Base-by-base conservation (phyloP, 139 green algal genomes). In the Desmodesmus armatus region DNA sequence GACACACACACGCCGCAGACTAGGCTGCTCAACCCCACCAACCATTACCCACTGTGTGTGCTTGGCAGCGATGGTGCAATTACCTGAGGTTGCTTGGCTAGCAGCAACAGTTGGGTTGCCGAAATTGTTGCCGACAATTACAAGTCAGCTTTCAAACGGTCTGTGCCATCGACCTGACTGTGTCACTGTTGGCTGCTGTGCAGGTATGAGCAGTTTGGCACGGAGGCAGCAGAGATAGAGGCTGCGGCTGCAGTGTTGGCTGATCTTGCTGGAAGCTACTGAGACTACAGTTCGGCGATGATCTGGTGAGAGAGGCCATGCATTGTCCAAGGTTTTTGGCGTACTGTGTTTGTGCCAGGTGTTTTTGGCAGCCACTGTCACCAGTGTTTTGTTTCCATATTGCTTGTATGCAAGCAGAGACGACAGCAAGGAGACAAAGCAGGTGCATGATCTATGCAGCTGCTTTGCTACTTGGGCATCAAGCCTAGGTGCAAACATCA, bases 131-230 rank as follows among this genome's bases (percentile, higher is more conserved):
- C 29, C 2, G 47, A 21, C 47, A 55, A 7, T 55, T 55, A 13
- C 47, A 55, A 7, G 13, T 13, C 47, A 55, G 47, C 33, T 27
- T 3, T 13, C 3, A 3, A 31, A 53, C 66, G 66, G 35, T 21
- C n/a, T 72, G 13, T 39, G 63, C 29, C 27, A 29, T 31, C 17
- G 9, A 72, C 5, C 63, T 19, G 63, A 72, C 4, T 23, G 7
- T 29, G 5, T 5, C 63, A 41, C 66, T 53, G 69, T 25, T 53
- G 9, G 39, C 23, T 51, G 40, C 25, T 70, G 49, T n/a, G n/a
- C 51, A 81, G 74, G 74, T 81, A 81, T 27, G 74, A 81, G 49
- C 74, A 49, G 3, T 69, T 70, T 23, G 74, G 74, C 5, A 70
- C 49, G 33, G 21, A 23, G 31, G 21, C 39, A 19, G 19, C 69